Evolutionary conservation across 1,284 basidiomycete species (phyloP), one percentile per base, ranked within the genome.

Genomic region (Caloboletus firmus): DNA sequence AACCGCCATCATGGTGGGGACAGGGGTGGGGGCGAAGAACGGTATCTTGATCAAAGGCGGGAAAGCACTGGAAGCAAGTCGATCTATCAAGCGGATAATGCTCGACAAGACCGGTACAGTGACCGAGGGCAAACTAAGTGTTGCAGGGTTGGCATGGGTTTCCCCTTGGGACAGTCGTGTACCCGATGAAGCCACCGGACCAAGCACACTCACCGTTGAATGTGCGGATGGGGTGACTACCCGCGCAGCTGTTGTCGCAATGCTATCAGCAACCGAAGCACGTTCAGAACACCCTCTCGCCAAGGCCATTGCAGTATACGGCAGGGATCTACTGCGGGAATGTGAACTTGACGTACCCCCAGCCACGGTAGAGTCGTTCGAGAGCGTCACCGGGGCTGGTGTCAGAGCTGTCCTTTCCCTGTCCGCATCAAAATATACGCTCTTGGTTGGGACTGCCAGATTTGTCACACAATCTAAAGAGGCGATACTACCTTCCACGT

Each of bases 1-100:
- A 0, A 99, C 97, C 0, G 97, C 97, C 1, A 95, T 99, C 72
- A 99, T 99, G 97, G 97, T 99, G 37, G 97, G 97, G 30, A 99
- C 97, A 0, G 97, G 97, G 0, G 88, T 99, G 51, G 97, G 97
- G 2, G 97, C 97, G 12, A 83, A 91, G 76, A 95, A 98, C 66
- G 97, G 97, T 0, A 99, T 99, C 59, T 76, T 99, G 45, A 98
- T 99, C 83, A 99, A 99, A 70, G 95, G 97, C 42, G 97, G 95
- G 4, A 80, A 89, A 20, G 95, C 97, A 2, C 78, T 99, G 40
- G 97, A 99, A 69, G 93, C 93, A 4, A 95, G 93, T 68, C 86
- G 84, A 62, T 79, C 79, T 48, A 87, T 99, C 64, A 84, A 84
- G 65, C 80, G 84, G 34, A 86, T 99, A 61, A 82, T 98, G 0